These are phyloP conservation scores for Aspergillus saccharolyticus DNA, from an alignment of 495 filamentous ascomycete species.

Conservation along the genomic window DNA sequence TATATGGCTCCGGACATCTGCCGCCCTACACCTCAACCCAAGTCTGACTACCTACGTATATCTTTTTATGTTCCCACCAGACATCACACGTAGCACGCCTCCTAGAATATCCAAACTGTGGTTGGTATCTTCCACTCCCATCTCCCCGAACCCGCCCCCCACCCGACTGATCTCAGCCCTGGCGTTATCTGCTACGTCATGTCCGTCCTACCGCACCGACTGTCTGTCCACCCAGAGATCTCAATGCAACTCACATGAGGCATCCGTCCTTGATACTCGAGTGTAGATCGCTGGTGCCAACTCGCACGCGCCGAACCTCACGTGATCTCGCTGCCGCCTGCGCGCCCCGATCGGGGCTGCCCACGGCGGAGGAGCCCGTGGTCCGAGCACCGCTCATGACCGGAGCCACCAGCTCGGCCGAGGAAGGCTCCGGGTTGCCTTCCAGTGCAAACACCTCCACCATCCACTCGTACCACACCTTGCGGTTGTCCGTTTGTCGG, in stretches of 20 bases:
- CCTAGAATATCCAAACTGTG: neutral
- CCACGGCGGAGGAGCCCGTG: slow-evolving; percentile 26
- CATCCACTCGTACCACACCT: slow-evolving; percentile 99
- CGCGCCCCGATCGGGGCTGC: slow-evolving; percentile 21
- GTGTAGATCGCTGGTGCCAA: slow-evolving; percentile 79
- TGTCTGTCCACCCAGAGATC: too few relatives aligned
- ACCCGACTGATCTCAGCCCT: too few relatives aligned
- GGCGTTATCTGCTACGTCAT: neutral
- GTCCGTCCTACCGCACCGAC: too few relatives aligned
- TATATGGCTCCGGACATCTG: neutral
- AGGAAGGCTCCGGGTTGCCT: slow-evolving; percentile 15
- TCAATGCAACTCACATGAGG: slow-evolving; percentile 59
- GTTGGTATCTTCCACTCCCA: neutral
- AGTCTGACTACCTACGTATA: too few relatives aligned
- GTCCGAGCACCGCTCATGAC: slow-evolving; percentile 31
- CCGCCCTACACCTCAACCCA: too few relatives aligned
- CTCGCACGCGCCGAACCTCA: slow-evolving; percentile 59
- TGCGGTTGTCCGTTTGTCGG: slow-evolving; percentile 87
- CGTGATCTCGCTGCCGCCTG: slow-evolving; percentile 15
- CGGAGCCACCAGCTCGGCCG: slow-evolving; percentile 21
- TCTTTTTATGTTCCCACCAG: neutral
- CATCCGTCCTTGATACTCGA: slow-evolving; percentile 88
- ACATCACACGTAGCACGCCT: neutral
- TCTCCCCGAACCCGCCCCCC: neutral
- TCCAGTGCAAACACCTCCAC: slow-evolving; percentile 72